A percentile compares a stretch with the other conserved stretches of the same genome.
Evolutionary conservation across 1,139 yeast genomes (phyloP).

Genomic region (Yamadazyma friedrichii): DNA sequence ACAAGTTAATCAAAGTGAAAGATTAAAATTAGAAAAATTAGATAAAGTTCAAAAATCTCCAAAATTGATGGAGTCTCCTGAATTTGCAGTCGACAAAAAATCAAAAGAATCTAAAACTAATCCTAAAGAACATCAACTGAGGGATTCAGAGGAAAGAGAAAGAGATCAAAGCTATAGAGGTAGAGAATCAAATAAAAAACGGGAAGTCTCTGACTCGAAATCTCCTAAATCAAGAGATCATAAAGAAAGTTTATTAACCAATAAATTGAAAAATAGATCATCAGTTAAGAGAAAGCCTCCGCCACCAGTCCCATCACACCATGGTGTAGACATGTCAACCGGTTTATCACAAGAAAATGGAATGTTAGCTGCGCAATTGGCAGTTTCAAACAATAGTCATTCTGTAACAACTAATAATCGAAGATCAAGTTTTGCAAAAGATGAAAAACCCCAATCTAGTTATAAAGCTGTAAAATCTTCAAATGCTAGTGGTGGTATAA

Average conservation of each 20-base stretch:
- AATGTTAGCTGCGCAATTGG: constrained; percentile 43
- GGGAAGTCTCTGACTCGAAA: neutral
- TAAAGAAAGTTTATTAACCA: constrained; percentile 13
- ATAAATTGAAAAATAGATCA: constrained; percentile 13
- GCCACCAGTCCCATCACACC: constrained; percentile 26
- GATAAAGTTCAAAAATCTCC: constrained; percentile 20
- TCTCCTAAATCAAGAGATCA: constrained; percentile 1
- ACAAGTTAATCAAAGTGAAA: constrained; percentile 47
- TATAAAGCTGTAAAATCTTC: constrained; percentile 6
- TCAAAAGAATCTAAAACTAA: neutral
- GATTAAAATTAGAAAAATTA: constrained; percentile 25
- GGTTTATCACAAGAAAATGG: constrained; percentile 28
- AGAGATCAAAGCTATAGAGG: neutral
- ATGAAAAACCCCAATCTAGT: constrained; percentile 17
- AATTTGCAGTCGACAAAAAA: constrained; percentile 9
- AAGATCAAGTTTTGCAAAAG: constrained; percentile 41
- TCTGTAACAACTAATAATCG: constrained; percentile 24
- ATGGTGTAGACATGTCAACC: constrained; percentile 31
- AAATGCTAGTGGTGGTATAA: constrained; percentile 18
- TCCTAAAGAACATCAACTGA: neutral
- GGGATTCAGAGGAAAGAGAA: neutral
- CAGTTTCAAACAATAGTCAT: constrained; percentile 38
- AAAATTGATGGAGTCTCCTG: constrained; percentile 25
- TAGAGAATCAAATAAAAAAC: neutral
- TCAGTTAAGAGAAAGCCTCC: constrained; percentile 35